Evolutionary conservation across 1,139 yeast species (phyloP).

Genomic region (Arxiozyma telluris): DNA sequence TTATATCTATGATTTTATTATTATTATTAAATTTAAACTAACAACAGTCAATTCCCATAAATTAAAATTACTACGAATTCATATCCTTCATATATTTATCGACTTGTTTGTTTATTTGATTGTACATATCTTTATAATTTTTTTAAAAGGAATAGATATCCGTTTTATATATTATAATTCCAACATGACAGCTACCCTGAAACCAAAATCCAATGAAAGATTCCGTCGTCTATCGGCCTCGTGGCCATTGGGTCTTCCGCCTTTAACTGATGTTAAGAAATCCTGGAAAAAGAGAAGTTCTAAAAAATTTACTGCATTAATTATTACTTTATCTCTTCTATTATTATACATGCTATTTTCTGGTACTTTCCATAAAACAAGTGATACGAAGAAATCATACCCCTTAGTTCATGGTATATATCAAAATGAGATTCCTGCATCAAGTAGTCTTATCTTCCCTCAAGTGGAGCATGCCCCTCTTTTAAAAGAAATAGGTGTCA

Average conservation of each 20-base stretch:
- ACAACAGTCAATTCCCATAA: neutral
- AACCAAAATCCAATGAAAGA: conserved; percentile 13
- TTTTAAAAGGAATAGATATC: neutral
- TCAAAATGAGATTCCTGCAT: conserved; percentile 38
- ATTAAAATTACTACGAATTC: too few species aligned
- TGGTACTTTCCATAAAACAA: neutral
- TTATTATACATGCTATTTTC: neutral
- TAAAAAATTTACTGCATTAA: neutral
- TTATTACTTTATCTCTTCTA: neutral
- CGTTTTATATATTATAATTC: neutral
- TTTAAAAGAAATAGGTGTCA: conserved; percentile 47
- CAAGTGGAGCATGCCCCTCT: conserved; percentile 56
- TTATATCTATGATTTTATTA: too few species aligned
- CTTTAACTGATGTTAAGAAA: conserved; percentile 6
- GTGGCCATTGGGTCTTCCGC: conserved; percentile 13
- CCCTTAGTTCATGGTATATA: conserved; percentile 36
- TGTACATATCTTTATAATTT: too few species aligned
- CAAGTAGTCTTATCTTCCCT: conserved; percentile 52
- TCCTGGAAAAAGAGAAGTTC: conserved; percentile 2
- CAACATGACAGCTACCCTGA: conserved; percentile 5
- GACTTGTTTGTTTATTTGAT: neutral
- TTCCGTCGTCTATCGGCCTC: conserved; percentile 2
- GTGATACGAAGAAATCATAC: conserved; percentile 3
- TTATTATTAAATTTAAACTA: too few species aligned
- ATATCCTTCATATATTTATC: too few species aligned